phyloP scores from a whole-genome alignment of 2,329 filamentous ascomycete species.

The Trematosphaeria pertusa region DNA sequence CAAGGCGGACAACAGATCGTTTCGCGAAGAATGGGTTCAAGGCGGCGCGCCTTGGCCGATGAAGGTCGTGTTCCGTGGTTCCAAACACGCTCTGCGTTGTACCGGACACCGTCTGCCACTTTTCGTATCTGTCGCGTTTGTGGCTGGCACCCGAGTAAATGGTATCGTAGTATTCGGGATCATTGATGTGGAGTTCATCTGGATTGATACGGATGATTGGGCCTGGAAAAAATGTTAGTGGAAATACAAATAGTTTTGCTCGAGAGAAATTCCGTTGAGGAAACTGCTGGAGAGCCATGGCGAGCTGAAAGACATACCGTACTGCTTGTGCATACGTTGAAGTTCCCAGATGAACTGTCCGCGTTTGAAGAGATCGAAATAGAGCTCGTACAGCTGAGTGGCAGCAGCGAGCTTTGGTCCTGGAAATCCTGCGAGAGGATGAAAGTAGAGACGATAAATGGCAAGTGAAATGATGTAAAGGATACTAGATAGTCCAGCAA shows the following conservation, averaged over 20 bases:
- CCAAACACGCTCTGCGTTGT: conserved; percentile 5
- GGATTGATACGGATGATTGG: conserved; percentile 13
- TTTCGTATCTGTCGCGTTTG: background rate
- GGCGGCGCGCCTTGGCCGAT: conserved; percentile 22
- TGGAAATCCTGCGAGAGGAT: conserved; percentile 13
- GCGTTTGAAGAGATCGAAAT: conserved; percentile 2
- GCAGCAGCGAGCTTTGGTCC: conserved; percentile 18
- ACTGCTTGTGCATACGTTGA: conserved; percentile 3
- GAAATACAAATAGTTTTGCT: background rate
- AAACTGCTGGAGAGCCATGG: no score
- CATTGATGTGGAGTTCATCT: conserved; percentile 14
- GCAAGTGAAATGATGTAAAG: conserved; percentile 14
- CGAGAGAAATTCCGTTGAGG: no score
- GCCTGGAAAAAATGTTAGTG: background rate
- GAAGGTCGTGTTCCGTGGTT: conserved; percentile 1
- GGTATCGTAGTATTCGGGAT: conserved; percentile 11
- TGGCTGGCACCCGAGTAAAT: background rate
- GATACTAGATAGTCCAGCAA: no score
- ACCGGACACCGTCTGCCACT: background rate
- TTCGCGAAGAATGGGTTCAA: conserved; percentile 30
- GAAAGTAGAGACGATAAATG: conserved; percentile 11
- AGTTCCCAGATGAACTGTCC: conserved; percentile 4
- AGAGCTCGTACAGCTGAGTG: conserved; percentile 8
- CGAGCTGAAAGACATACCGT: no score
- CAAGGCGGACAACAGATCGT: conserved; percentile 14